Evolutionary conservation across 2,329 filamentous ascomycete genomes (phyloP).

Genomic region (Xylariaceae sp.): DNA sequence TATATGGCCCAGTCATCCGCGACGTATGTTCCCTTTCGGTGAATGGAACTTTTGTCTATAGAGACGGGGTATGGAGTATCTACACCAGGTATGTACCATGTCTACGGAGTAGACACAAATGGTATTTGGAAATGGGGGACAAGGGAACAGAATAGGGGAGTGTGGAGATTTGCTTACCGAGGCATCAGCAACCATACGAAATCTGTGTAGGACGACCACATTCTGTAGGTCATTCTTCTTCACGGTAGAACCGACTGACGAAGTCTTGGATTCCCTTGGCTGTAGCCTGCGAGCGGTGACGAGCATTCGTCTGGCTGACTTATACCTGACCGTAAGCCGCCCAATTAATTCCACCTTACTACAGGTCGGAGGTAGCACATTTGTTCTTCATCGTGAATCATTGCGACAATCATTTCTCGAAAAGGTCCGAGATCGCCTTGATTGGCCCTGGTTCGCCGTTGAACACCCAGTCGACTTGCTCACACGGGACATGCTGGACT

Average conservation of each 20-base stretch:
- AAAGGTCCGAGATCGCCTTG: constrained; percentile 7
- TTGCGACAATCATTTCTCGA: constrained; percentile 9
- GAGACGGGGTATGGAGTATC: no score
- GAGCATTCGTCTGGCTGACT: neutral
- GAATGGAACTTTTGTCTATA: no score
- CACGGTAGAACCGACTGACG: neutral
- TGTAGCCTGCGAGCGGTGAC: neutral
- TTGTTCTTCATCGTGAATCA: constrained; percentile 5
- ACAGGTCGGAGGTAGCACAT: neutral
- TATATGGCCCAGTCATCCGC: neutral
- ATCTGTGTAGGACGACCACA: neutral
- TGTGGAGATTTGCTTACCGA: neutral
- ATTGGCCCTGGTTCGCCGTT: constrained; percentile 16
- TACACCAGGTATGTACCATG: neutral
- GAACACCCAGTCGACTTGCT: constrained; percentile 11
- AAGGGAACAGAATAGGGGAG: neutral
- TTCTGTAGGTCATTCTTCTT: neutral
- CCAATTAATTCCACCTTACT: neutral
- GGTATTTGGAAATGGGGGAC: neutral
- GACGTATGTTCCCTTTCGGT: neutral
- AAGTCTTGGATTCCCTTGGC: neutral
- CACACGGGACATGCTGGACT: constrained; percentile 7
- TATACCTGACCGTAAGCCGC: neutral
- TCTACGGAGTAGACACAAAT: no score
- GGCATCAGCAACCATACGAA: neutral